A percentile compares a stretch with the other conserved stretches of the same genome.
phyloP scores from a whole-genome alignment of 1,284 basidiomycete genomes.

The Trichosporon inkin region DNA sequence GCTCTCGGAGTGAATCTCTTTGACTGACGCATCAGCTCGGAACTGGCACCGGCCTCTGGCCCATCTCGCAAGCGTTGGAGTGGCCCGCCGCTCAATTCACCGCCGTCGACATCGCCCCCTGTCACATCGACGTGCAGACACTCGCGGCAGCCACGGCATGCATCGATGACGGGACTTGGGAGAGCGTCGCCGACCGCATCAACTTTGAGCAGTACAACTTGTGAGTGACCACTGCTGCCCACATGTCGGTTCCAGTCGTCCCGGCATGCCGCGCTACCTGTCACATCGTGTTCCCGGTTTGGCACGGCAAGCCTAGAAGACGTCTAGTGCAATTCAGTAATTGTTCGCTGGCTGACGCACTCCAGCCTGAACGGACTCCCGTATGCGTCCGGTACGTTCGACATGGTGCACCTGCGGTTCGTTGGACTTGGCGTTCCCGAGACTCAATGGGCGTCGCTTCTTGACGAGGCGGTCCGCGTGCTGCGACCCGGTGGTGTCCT shows the following conservation, averaged over 20 bases:
- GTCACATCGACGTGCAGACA: slow-evolving; percentile 36
- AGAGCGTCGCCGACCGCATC: slow-evolving; percentile 35
- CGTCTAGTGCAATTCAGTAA: slow-evolving; percentile 1
- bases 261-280: background rate
- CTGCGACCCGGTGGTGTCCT: slow-evolving; percentile 45
- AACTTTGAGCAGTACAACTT: slow-evolving; percentile 44
- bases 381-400: slow-evolving; percentile 47
- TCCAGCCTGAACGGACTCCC: slow-evolving; percentile 42
- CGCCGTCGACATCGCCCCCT: slow-evolving; percentile 42
- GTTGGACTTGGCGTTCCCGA: slow-evolving; percentile 48
- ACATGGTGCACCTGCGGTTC: slow-evolving; percentile 48
- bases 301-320: background rate
- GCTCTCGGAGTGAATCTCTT: too few relatives aligned
- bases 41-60: slow-evolving; percentile 47
- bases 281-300: background rate
- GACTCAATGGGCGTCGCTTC: slow-evolving; percentile 37
- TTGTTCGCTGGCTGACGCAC: slow-evolving; percentile 5
- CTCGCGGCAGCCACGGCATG: slow-evolving; percentile 23
- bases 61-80: slow-evolving; percentile 41
- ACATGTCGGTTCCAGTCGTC: background rate
- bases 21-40: slow-evolving; percentile 32
- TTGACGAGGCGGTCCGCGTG: slow-evolving; percentile 47
- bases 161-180: slow-evolving; percentile 33
- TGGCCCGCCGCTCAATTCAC: slow-evolving; percentile 43
- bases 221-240: slow-evolving; percentile 27